These are phyloP conservation scores for Margaritispora aquatica DNA, from an alignment of 495 filamentous ascomycete genomes.

Conservation along the genomic window DNA sequence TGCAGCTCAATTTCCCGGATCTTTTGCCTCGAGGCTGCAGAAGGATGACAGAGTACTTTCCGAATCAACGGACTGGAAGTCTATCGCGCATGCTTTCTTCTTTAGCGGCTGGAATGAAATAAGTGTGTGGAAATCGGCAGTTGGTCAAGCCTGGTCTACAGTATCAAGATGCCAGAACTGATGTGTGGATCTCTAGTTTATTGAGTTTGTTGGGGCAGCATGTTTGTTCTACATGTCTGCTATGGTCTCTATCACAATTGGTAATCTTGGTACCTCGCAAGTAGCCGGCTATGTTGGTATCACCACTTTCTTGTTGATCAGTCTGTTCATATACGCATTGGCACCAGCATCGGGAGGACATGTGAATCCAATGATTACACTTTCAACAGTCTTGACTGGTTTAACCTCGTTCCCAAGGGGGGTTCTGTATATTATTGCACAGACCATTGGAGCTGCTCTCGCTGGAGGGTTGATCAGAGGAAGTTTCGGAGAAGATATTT, in stretches of 20 bases:
- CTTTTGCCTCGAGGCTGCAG: constrained; percentile 6
- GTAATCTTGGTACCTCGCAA: constrained; percentile 24
- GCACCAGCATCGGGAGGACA: constrained; percentile 45
- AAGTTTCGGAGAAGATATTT: constrained; percentile 26
- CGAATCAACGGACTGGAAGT: not conserved
- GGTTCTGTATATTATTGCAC: constrained; percentile 37
- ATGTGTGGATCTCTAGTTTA: constrained; percentile 17
- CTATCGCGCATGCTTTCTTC: constrained; percentile 7
- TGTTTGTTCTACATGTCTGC: constrained; percentile 22
- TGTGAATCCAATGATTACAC: constrained; percentile 45
- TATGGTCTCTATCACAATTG: constrained; percentile 27
- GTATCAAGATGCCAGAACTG: not conserved
- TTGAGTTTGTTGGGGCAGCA: constrained; percentile 25
- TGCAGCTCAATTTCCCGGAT: constrained; percentile 7
- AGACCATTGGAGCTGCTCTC: constrained; percentile 37
- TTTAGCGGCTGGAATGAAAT: constrained; percentile 21
- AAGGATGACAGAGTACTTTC: not conserved
- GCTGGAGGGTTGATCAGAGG: constrained; percentile 37
- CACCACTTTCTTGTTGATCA: constrained; percentile 35
- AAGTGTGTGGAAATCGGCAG: constrained; percentile 23
- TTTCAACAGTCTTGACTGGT: constrained; percentile 44
- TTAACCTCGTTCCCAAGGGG: constrained; percentile 41
- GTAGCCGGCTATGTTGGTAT: constrained; percentile 34
- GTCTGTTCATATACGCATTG: constrained; percentile 45
- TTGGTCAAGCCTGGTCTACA: not conserved